Evolutionary conservation across 139 green algal species (phyloP).

Genomic region (Diplosphaera chodatii): DNA sequence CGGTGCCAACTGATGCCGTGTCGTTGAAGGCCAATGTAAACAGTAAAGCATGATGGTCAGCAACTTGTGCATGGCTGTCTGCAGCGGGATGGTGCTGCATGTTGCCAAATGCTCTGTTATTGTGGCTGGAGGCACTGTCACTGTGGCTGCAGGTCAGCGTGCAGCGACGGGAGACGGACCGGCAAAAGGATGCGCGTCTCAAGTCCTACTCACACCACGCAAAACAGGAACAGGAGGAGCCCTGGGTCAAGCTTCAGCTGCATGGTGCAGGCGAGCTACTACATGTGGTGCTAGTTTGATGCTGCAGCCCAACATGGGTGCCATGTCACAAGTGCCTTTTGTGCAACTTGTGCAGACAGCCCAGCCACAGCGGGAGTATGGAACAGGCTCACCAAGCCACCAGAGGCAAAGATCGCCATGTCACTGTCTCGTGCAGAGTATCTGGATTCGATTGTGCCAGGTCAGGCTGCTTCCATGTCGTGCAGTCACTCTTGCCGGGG

Average conservation of each 20-base stretch:
- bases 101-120: too few relatives aligned
- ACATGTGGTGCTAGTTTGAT: too few relatives aligned
- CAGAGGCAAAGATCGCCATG: not conserved
- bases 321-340: too few relatives aligned
- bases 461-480: too few relatives aligned
- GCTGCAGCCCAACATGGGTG: too few relatives aligned
- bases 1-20: too few relatives aligned
- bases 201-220: slow-evolving; percentile 57
- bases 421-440: slow-evolving; percentile 1
- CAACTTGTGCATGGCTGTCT: too few relatives aligned
- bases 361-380: not conserved
- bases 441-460: not conserved
- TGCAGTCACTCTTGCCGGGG: too few relatives aligned
- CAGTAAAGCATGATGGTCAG: too few relatives aligned
- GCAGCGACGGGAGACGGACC: slow-evolving; percentile 76
- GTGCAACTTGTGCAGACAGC: not conserved
- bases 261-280: not conserved
- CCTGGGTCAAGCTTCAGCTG: slow-evolving; percentile 26
- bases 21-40: too few relatives aligned
- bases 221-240: slow-evolving; percentile 38
- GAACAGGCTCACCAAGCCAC: not conserved
- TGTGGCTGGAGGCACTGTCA: too few relatives aligned
- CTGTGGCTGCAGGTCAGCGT: slow-evolving; percentile 68
- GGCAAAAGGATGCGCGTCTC: slow-evolving; percentile 62
- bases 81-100: too few relatives aligned